These are phyloP conservation scores for Penicillium carneum DNA, from an alignment of 2,329 filamentous ascomycete genomes.

Conservation along the genomic window DNA sequence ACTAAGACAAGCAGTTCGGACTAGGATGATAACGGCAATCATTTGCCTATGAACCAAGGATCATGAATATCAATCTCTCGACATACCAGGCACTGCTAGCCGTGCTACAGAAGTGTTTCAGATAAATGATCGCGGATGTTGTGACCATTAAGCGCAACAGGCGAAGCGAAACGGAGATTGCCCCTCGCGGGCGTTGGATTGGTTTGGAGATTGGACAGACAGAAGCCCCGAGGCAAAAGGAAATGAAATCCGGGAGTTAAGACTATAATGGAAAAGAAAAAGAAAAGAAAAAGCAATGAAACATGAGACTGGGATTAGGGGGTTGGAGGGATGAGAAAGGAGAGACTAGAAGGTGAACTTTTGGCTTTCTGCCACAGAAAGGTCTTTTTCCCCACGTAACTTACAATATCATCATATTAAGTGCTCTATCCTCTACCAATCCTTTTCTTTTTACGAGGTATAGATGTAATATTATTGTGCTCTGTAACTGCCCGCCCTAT, in stretches of 20 bases:
- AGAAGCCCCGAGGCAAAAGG: background rate
- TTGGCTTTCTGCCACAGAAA: conserved; percentile 19
- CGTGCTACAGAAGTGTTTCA: conserved; percentile 32
- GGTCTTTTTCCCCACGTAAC: conserved; percentile 14
- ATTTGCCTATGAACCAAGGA: conserved; percentile 5
- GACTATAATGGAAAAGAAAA: conserved; percentile 2
- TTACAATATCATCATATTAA: background rate
- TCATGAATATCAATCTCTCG: background rate
- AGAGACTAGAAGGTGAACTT: conserved; percentile 16
- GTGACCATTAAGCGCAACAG: conserved; percentile 31
- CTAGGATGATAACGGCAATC: conserved; percentile 12
- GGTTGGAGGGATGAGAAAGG: conserved; percentile 20
- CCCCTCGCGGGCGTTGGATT: conserved; percentile 34
- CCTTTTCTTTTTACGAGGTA: background rate
- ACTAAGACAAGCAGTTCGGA: conserved; percentile 7
- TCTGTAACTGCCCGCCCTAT: conserved; percentile 1
- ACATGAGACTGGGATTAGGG: conserved; percentile 6
- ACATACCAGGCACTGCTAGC: conserved; percentile 23
- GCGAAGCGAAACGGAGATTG: conserved; percentile 26
- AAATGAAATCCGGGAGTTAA: background rate
- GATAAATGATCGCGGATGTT: conserved; percentile 33
- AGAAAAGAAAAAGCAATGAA: conserved; percentile 12
- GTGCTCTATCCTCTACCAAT: background rate
- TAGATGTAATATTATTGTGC: no score
- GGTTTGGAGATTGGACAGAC: conserved; percentile 20